Evolutionary conservation across 2,329 filamentous ascomycete genomes (phyloP).

Genomic region (Alternaria tenuissima): DNA sequence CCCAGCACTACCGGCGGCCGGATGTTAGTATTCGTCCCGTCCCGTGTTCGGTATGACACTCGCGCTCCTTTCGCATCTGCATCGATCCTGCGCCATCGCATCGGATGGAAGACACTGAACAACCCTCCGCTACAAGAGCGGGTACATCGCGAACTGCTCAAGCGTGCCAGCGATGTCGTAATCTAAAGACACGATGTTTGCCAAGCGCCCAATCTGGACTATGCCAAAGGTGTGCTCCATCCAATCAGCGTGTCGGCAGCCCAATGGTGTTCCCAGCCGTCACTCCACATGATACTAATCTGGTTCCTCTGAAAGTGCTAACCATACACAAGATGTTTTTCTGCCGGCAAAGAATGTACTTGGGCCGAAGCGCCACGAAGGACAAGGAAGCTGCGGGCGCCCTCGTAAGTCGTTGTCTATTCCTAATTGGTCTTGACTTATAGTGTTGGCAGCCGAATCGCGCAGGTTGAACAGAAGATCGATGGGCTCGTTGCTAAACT

Average conservation of each 20-base stretch:
- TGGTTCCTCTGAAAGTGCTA: background rate
- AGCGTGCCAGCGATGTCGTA: constrained; percentile 47
- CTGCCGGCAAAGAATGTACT: constrained; percentile 36
- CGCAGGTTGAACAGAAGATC: constrained; percentile 48
- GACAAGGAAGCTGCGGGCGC: constrained; percentile 37
- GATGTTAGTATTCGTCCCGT: constrained; percentile 13
- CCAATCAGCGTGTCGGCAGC: background rate
- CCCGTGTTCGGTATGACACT: constrained; percentile 5
- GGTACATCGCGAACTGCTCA: constrained; percentile 34
- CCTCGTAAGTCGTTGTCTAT: constrained; percentile 39
- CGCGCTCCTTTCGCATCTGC: background rate
- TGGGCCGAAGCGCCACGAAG: constrained; percentile 45
- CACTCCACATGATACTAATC: background rate
- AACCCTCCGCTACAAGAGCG: constrained; percentile 21
- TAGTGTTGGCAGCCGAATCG: constrained; percentile 36
- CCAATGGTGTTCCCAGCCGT: background rate
- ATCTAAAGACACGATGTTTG: constrained; percentile 44
- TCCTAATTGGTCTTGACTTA: background rate
- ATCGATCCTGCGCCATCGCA: constrained; percentile 2
- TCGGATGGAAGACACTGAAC: constrained; percentile 38
- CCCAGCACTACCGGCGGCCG: constrained; percentile 6
- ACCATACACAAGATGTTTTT: constrained; percentile 32
- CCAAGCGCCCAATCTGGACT: constrained; percentile 38
- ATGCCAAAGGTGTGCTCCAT: constrained; percentile 39
- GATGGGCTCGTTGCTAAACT: constrained; percentile 47